Evolutionary conservation across 1,139 yeast species (phyloP).

Genomic region (Nakaseomyces uthaithaninus): DNA sequence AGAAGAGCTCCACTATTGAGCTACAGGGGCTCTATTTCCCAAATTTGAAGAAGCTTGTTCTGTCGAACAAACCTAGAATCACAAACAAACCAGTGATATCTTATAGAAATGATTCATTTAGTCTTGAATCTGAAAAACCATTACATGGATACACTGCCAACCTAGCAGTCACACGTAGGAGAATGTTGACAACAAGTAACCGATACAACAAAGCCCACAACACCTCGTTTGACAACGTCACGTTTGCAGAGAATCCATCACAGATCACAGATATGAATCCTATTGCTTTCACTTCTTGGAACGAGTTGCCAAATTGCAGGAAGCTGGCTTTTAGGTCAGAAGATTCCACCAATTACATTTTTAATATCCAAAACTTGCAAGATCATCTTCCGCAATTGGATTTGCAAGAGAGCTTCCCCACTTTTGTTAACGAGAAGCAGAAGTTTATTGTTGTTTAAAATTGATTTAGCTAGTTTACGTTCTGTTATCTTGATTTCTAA

Average conservation of each 20-base stretch:
- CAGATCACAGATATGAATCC: slow-evolving; percentile 17
- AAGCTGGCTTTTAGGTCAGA: slow-evolving; percentile 6
- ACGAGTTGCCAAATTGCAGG: slow-evolving; percentile 17
- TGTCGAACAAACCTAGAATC: slow-evolving; percentile 11
- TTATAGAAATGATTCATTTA: slow-evolving; percentile 5
- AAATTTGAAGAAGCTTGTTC: slow-evolving; percentile 13
- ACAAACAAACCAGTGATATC: slow-evolving; percentile 7
- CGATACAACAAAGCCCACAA: slow-evolving; percentile 4
- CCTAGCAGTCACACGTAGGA: neutral
- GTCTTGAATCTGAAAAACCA: neutral
- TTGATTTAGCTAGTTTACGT: slow-evolving; percentile 7
- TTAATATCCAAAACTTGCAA: slow-evolving; percentile 19
- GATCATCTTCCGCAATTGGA: slow-evolving; percentile 16
- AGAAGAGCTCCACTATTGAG: slow-evolving; percentile 12
- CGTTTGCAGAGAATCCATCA: slow-evolving; percentile 4
- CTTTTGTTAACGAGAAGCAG: slow-evolving; percentile 21
- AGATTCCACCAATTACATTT: slow-evolving; percentile 11
- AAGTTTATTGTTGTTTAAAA: slow-evolving; percentile 20
- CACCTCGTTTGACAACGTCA: slow-evolving; percentile 2
- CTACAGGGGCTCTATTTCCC: slow-evolving; percentile 24
- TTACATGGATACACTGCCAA: slow-evolving; percentile 2
- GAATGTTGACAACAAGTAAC: neutral
- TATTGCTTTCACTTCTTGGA: slow-evolving; percentile 23
- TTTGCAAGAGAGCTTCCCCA: slow-evolving; percentile 17
- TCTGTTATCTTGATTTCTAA: too few relatives aligned